These are phyloP conservation scores for Aphanomyces astaci DNA, from an alignment of 352 stramenopile species.

Conservation along the genomic window DNA sequence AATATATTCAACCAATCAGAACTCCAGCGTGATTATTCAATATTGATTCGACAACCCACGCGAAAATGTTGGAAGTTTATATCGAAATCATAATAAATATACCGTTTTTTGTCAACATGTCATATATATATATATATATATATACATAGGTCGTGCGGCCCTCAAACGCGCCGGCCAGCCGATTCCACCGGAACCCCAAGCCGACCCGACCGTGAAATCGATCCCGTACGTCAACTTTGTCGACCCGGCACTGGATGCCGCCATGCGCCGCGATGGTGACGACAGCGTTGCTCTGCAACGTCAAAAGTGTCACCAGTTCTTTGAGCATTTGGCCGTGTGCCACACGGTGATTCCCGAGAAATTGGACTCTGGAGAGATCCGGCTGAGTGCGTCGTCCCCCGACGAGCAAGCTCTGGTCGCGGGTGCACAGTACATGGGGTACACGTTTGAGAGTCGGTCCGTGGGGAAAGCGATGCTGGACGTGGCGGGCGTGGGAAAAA, in stretches of 20 bases:
- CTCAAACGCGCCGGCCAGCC: conserved; percentile 51
- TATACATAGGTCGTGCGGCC: conserved; percentile 32
- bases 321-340: conserved; percentile 76
- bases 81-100: too few species aligned
- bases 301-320: conserved; percentile 55
- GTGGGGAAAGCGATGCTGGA: conserved; percentile 44
- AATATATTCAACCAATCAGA: too few species aligned
- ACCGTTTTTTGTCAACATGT: too few species aligned
- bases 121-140: too few species aligned
- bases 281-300: conserved; percentile 35
- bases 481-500: conserved; percentile 35
- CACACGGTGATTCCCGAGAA: conserved; percentile 75
- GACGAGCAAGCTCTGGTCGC: conserved; percentile 81
- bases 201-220: conserved; percentile 40
- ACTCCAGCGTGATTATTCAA: too few species aligned
- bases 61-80: too few species aligned
- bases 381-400: conserved; percentile 64
- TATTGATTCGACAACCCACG: too few species aligned
- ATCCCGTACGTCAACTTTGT: conserved; percentile 80
- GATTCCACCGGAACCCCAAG: conserved; percentile 49
- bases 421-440: conserved; percentile 59
- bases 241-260: conserved; percentile 50
- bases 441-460: conserved; percentile 53
- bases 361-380: conserved; percentile 52
- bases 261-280: conserved; percentile 44